Conservation (phyloP, 2,329 filamentous ascomycete genomes). For the Xylaria hypoxylon region DNA sequence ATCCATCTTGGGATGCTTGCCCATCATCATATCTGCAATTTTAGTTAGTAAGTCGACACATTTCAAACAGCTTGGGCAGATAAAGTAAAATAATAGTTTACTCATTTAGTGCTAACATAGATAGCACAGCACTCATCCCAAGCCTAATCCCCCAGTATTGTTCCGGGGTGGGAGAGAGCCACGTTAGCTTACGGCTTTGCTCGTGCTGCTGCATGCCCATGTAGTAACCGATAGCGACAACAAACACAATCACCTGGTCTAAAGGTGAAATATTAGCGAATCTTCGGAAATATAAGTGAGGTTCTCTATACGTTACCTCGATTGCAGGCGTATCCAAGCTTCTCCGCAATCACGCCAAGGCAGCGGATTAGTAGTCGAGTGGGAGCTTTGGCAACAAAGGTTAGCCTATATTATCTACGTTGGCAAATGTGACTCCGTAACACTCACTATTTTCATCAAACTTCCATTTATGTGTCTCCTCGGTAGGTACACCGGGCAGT, state of each 20-base stretch:
- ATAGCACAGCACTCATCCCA: slow-evolving; percentile 3
- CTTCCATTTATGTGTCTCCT: slow-evolving; percentile 10
- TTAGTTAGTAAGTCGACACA: background rate
- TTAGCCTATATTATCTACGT: background rate
- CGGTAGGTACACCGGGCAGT: slow-evolving; percentile 11
- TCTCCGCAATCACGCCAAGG: slow-evolving; percentile 3
- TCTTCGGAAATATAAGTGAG: background rate
- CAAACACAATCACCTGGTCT: slow-evolving; percentile 13
- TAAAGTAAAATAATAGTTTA: background rate
- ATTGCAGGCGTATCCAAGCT: slow-evolving; percentile 2
- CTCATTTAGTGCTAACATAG: slow-evolving; percentile 9
- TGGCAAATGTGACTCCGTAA: background rate
- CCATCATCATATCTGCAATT: slow-evolving; percentile 3
- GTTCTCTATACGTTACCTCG: background rate
- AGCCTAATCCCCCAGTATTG: slow-evolving; percentile 16
- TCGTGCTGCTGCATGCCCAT: slow-evolving; percentile 11
- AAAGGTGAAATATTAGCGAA: background rate
- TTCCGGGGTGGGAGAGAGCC: background rate
- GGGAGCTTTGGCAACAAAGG: background rate
- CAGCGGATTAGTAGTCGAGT: slow-evolving; percentile 8
- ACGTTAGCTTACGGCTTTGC: background rate
- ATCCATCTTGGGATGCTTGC: slow-evolving; percentile 15
- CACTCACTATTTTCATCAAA: slow-evolving; percentile 1
- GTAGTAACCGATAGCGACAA: slow-evolving; percentile 10
- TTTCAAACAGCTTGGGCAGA: background rate